Base-by-base conservation (phyloP, 345 rosid genomes). In the Gossypium bickii region DNA sequence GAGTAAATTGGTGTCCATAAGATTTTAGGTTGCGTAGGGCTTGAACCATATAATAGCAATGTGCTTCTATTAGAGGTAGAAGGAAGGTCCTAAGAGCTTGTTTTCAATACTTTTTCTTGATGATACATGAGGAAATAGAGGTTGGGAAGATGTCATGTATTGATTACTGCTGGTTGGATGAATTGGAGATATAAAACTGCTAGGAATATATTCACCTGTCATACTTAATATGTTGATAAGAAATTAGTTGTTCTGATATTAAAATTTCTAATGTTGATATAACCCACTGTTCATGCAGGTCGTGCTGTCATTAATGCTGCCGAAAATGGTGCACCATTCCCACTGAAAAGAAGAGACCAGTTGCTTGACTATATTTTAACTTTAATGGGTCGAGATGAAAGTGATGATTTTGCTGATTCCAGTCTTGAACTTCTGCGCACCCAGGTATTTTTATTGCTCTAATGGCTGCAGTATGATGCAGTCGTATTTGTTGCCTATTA, bases 281-380 rank as follows among this genome's bases (percentile, higher is more conserved):
- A 44, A 29, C 45, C 65, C 60, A 48, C 72, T 81, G 73, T 76
- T 70, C 70, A 59, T 85, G 87, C 78, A 94, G 98, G 98, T 72
- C 77, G 85, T 72, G 98, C 97, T 83, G 97, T 94, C 82, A 92
- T 92, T 76, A 92, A 87, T 85, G 97, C 97, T 70, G 86, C 97
- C 3, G 95, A 92, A 86, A 89, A 80, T 81, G 98, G 97, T 62
- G 87, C 91, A 73, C 79, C 86, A 72, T 94, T 94, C 80, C 98
- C 97, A n/a, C 77, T 94, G 77, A 89, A 94, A 85, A 88, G 82
- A 82, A 88, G 98, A 81, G 98, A 94, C 76, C 83, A 73, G 78
- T 71, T 94, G 80, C 97, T 94, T 72, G 98, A 94, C 79, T 94
- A 87, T 81, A 87, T 90, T 78, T 80, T 94, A 82, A 94, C 98